Percentiles rank a stretch among this genome's conserved stretches.
Evolutionary conservation across 2,329 filamentous ascomycete genomes (phyloP).

Genomic region (Ophiostoma tasmaniense): DNA sequence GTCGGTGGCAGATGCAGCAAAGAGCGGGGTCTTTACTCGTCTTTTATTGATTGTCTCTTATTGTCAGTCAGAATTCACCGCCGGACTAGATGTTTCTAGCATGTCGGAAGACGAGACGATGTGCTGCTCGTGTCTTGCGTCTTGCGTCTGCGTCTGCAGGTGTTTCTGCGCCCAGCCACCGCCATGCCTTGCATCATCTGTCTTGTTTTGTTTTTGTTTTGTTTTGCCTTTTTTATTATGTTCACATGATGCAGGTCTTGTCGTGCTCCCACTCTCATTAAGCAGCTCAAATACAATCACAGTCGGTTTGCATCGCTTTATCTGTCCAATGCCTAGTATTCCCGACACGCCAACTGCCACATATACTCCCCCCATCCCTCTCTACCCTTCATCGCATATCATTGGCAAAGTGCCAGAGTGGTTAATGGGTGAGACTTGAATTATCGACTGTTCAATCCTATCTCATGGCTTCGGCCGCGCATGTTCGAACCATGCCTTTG

Average conservation of each 20-base stretch:
- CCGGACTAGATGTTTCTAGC: background rate
- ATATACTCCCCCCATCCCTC: background rate
- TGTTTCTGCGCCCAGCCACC: background rate
- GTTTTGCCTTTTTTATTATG: too few relatives aligned
- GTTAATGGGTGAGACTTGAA: slow-evolving; percentile 24
- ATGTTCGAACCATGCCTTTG: slow-evolving; percentile 23
- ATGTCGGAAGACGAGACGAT: background rate
- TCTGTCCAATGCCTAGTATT: too few relatives aligned
- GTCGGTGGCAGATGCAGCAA: background rate
- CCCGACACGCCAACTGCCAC: background rate
- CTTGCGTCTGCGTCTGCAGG: background rate
- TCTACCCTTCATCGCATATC: background rate
- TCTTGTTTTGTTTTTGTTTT: background rate
- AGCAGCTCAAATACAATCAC: too few relatives aligned
- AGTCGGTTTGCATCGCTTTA: too few relatives aligned
- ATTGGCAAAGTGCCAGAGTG: slow-evolving; percentile 22
- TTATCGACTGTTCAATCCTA: slow-evolving; percentile 16
- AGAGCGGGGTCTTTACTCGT: too few relatives aligned
- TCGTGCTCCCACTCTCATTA: too few relatives aligned
- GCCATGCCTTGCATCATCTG: background rate
- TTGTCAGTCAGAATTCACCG: too few relatives aligned
- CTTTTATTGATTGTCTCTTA: too few relatives aligned
- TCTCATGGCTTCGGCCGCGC: slow-evolving; percentile 23
- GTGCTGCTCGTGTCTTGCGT: too few relatives aligned
- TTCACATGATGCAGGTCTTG: too few relatives aligned